Conservation (phyloP, 208 protist genomes). For the Trichomonas tenax region DNA sequence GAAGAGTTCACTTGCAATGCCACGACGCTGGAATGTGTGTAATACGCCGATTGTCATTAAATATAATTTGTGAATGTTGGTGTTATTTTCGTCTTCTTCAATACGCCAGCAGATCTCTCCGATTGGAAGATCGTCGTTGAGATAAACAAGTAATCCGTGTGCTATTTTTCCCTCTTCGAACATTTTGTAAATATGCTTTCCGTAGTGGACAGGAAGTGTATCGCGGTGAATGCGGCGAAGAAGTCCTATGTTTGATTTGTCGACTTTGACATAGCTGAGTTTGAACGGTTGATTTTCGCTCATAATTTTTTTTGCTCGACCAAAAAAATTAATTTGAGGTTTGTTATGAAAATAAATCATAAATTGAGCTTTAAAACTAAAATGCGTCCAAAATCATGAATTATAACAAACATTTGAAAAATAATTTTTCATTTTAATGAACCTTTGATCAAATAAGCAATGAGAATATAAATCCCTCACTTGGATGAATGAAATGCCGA, state of each 20-base stretch:
- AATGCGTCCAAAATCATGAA: no score
- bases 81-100: neutral
- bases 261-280: neutral
- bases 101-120: neutral
- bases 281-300: neutral
- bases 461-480: no score
- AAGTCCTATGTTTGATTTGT: neutral
- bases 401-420: no score
- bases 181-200: neutral
- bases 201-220: neutral
- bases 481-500: no score
- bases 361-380: no score
- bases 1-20: neutral
- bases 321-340: no score
- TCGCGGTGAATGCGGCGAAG: neutral
- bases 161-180: neutral
- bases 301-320: neutral
- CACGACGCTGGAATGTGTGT: neutral
- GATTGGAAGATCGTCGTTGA: neutral
- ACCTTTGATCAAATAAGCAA: no score
- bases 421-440: no score
- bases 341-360: no score
- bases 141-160: neutral
- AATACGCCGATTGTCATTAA: neutral
- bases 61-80: neutral